Base-by-base conservation (phyloP, 2,329 filamentous ascomycete species). In the Arthrobotrys sphaeroides region DNA sequence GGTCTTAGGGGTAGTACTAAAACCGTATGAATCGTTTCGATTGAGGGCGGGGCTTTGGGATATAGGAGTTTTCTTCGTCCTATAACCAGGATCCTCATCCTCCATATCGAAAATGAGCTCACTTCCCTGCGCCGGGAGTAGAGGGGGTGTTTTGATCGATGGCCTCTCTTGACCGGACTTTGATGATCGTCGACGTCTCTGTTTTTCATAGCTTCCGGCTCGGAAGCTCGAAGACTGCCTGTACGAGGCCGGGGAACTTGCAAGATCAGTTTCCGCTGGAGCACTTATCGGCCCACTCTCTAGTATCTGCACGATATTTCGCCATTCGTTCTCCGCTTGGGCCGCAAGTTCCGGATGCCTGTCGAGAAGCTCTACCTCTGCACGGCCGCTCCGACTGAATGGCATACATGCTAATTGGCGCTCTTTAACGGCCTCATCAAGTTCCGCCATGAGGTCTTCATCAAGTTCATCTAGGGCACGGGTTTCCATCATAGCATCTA, bases 41-140 rank as follows among this genome's bases (percentile, higher is more conserved):
- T 47, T 49, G 5, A 77, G 55, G 2, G 62, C 62, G n/a, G 69
- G 61, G 10, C 68, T 73, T 57, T 69, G 62, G 24, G 69, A 61
- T 53, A 55, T 67, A 18, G 53, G 57, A 12, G 42, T 72, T 49
- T 80, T 65, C 13, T 31, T 22, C 13, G 57, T 33, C 28, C 20
- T 62, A 2, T 22, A 38, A 26, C 43, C 40, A 13, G 82, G 77
- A 68, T 86, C 86, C 45, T 93, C 92, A 38, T 96, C 93, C 72
- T 97, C 94, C 93, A 97, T 97, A 78, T 92, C 89, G 80, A 97
- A 97, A 82, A 97, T 96, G 65, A 97, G 86, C 78, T 97, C 94
- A 38, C 86, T 86, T 0, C 67, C 86, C 84, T 0, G 91, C 5
- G 49, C 94, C 18, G 86, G 86, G 79, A 89, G 93, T 0, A 90